phyloP scores from a whole-genome alignment of 495 filamentous ascomycete genomes.

The Xylaria scruposa region DNA sequence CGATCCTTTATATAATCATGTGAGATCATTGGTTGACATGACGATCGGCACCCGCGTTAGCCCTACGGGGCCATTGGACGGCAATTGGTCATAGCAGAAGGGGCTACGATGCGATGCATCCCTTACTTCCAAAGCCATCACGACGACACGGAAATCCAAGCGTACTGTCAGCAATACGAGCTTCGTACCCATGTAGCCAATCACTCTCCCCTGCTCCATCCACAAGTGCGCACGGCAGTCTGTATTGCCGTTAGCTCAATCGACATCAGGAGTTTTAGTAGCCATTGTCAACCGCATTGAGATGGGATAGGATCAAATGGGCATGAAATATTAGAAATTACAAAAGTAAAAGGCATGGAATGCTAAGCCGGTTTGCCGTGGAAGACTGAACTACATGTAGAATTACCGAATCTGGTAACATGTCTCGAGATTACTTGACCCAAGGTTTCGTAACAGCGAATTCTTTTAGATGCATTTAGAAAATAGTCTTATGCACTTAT shows the following conservation, averaged over 20 bases:
- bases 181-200: conserved; percentile 13
- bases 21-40: background rate
- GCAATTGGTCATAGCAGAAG: conserved; percentile 4
- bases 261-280: background rate
- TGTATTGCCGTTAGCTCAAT: background rate
- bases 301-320: background rate
- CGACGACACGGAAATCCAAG: background rate
- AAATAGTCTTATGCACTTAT: background rate
- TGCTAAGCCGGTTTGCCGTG: no score
- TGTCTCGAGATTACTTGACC: background rate
- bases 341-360: background rate
- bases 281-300: conserved; percentile 4
- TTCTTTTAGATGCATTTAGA: background rate
- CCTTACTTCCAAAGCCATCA: background rate
- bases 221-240: background rate
- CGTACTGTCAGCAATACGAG: conserved; percentile 20
- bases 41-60: conserved; percentile 14
- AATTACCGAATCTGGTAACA: background rate
- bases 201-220: conserved; percentile 8
- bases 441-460: background rate
- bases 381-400: background rate
- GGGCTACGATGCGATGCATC: background rate
- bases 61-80: background rate
- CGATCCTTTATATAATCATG: background rate
- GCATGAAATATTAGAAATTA: background rate